Base-by-base conservation (phyloP, 2,329 filamentous ascomycete genomes). In the Alternaria angustiovoidea region DNA sequence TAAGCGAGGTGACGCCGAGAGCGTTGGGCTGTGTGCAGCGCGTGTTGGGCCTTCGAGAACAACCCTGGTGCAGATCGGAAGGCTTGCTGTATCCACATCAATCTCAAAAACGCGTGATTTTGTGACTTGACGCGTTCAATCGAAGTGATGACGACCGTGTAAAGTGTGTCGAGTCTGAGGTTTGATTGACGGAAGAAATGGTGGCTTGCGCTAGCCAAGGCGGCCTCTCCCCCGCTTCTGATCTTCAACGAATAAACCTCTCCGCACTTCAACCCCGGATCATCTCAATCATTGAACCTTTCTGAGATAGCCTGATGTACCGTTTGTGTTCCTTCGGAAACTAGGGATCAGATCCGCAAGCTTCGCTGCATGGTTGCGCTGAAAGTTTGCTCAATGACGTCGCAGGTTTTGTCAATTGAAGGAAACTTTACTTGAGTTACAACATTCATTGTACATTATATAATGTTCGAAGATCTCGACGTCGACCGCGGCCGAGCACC, bases 101-200 rank as follows among this genome's bases (percentile, higher is more conserved):
- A 7, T 5, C 5, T 24, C 36, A 16, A 7, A 24, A n/a, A 38
- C 46, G 46, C 46, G 46, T 49, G 30, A 32, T n/a, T 11, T 2
- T n/a, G 24, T 30, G 32, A 49, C 16, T 38, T 49, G 28, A 36
- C n/a, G 46, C 39, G 32, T 46, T n/a, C 16, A 11, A 16, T 9
- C 20, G 5, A 28, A n/a, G 38, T n/a, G 16, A 59, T 24, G 18
- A 56, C 7, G 44, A 28, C 12, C 12, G 11, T 39, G 42, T 39
- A n/a, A 48, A 47, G 36, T 26, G 24, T 22, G 56, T 26, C 32
- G 28, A 38, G 32, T 34, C 22, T 57, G 44, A 20, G 26, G 43
- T 58, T 51, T 69, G 61, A 72, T 72, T 72, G 70, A 67, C 61
- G 70, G 70, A 71, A 72, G 67, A 72, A 68, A 57, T 66, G 51